Conservation (phyloP, 148 eudicot genomes). For the Rhododendron molle region DNA sequence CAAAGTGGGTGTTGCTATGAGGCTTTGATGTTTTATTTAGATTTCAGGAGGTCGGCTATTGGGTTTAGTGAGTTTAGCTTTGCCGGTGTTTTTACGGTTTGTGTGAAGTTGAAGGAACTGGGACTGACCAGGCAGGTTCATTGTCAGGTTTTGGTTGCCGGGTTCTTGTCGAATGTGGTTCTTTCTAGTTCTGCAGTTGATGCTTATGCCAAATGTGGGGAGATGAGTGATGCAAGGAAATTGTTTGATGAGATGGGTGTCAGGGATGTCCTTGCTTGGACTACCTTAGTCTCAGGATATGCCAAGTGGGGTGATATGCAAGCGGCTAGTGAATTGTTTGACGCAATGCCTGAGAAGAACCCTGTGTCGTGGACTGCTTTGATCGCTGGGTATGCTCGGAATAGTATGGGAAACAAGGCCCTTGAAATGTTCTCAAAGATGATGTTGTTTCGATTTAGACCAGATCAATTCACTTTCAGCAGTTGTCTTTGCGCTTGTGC, state of each 20-base stretch:
- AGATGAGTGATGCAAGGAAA: slow-evolving; percentile 53
- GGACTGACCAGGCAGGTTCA: slow-evolving; percentile 58
- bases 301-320: slow-evolving; percentile 66
- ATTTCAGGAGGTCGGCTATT: slow-evolving; percentile 38
- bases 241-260: slow-evolving; percentile 66
- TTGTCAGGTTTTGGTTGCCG: slow-evolving; percentile 58
- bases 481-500: slow-evolving; percentile 69
- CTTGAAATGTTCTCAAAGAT: slow-evolving; percentile 50
- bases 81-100: slow-evolving; percentile 64
- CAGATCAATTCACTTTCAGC: slow-evolving; percentile 69
- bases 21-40: slow-evolving; percentile 51
- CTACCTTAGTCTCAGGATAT: slow-evolving; percentile 76
- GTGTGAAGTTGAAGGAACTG: slow-evolving; percentile 54
- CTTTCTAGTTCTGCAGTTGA: slow-evolving; percentile 72
- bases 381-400: slow-evolving; percentile 71
- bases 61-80: slow-evolving; percentile 64
- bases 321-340: slow-evolving; percentile 60
- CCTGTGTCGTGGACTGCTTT: slow-evolving; percentile 74
- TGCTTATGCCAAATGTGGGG: slow-evolving; percentile 69
- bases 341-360: slow-evolving; percentile 66
- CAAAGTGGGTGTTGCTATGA: slow-evolving; percentile 38
- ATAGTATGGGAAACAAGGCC: slow-evolving; percentile 44
- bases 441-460: slow-evolving; percentile 40
- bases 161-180: slow-evolving; percentile 52
- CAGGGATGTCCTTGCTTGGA: slow-evolving; percentile 76